A percentile compares a stretch with the other conserved stretches of the same genome.
Conservation (phyloP, 2,329 filamentous ascomycete genomes). For the Graphiopsis chlorocephala region DNA sequence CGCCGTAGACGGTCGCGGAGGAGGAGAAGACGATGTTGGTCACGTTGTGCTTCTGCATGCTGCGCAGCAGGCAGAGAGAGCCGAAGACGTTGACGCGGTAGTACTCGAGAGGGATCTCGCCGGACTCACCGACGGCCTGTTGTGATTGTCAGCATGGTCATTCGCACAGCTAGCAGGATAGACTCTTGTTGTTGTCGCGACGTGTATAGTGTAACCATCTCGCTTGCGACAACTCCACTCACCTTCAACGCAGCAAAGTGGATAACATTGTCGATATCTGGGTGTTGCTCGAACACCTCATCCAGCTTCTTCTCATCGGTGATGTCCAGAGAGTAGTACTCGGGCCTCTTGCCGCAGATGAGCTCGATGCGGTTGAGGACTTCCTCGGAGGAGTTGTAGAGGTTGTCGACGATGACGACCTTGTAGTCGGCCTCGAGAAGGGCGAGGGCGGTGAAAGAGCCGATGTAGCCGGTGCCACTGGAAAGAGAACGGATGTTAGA, state of each 20-base stretch:
- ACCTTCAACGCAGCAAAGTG: constrained; percentile 98
- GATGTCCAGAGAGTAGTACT: constrained; percentile 82
- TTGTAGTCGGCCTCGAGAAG: constrained; percentile 94
- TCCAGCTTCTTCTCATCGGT: constrained; percentile 82
- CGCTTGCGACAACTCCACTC: constrained; percentile 44
- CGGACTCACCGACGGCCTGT: constrained; percentile 94
- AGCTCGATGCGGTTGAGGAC: constrained; percentile 93
- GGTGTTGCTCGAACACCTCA: constrained; percentile 82
- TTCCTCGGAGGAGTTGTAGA: constrained; percentile 94
- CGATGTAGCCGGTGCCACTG: constrained; percentile 98
- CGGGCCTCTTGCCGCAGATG: constrained; percentile 81
- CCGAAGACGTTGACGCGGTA: constrained; percentile 96
- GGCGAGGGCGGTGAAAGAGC: constrained; percentile 90
- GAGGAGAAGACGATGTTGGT: constrained; percentile 98
- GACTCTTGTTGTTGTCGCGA: neutral
- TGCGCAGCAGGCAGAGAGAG: constrained; percentile 78
- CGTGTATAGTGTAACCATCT: neutral
- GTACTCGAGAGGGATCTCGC: constrained; percentile 92
- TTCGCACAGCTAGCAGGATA: neutral
- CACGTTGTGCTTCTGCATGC: constrained; percentile 87
- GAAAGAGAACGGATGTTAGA: constrained; percentile 19
- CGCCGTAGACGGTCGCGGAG: constrained; percentile 96
- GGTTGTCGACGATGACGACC: constrained; percentile 91
- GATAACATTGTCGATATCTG: constrained; percentile 95
- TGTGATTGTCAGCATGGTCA: constrained; percentile 12